A percentile compares a stretch with the other conserved stretches of the same genome.
These are phyloP conservation scores for Dissoconium aciculare DNA, from an alignment of 2,329 filamentous ascomycete genomes.

Conservation along the genomic window DNA sequence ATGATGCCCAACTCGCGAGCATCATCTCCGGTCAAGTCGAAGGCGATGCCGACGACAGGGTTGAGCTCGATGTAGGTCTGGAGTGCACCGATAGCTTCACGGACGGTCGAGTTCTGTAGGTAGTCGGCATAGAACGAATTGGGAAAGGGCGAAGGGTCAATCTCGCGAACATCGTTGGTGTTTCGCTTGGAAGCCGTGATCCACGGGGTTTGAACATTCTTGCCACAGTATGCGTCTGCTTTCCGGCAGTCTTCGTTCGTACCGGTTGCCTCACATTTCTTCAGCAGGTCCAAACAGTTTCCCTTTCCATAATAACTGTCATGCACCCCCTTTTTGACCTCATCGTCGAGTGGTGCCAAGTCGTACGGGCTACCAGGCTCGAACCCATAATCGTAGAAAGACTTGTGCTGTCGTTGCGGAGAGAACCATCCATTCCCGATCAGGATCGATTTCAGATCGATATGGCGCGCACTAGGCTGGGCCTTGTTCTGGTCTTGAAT, in stretches of 20 bases:
- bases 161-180: constrained; percentile 46
- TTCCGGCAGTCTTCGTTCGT: constrained; percentile 36
- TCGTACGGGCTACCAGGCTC: constrained; percentile 44
- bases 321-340: constrained; percentile 37
- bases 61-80: constrained; percentile 41
- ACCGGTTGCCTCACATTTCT: constrained; percentile 39
- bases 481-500: constrained; percentile 20
- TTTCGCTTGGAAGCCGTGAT: constrained; percentile 40
- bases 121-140: constrained; percentile 38
- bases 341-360: constrained; percentile 37
- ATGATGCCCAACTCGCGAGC: constrained; percentile 31
- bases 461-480: constrained; percentile 20
- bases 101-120: constrained; percentile 41
- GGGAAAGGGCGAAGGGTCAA: constrained; percentile 50
- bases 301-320: constrained; percentile 46
- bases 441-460: constrained; percentile 20
- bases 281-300: constrained; percentile 44
- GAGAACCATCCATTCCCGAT: constrained; percentile 45
- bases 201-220: constrained; percentile 38
- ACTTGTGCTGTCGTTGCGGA: constrained; percentile 39
- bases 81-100: constrained; percentile 44
- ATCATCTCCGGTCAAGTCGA: constrained; percentile 36
- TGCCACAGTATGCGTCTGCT: constrained; percentile 44
- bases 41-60: constrained; percentile 31
- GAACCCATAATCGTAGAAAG: constrained; percentile 44